A percentile compares a stretch with the other conserved stretches of the same genome.
These are phyloP conservation scores for Eremomyces bilateralis DNA, from an alignment of 495 filamentous ascomycete genomes.

Conservation along the genomic window DNA sequence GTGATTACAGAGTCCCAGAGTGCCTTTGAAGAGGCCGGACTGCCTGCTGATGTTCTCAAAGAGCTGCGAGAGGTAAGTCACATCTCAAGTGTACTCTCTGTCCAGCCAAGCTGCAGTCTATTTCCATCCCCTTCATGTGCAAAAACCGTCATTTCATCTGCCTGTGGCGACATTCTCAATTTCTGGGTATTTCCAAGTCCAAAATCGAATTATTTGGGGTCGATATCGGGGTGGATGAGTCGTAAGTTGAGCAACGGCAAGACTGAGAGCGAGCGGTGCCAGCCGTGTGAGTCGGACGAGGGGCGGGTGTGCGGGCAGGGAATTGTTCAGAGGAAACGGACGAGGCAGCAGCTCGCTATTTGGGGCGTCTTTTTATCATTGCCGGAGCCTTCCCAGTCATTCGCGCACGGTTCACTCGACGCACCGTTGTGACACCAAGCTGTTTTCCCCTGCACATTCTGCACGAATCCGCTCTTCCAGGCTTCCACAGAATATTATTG, in stretches of 20 bases:
- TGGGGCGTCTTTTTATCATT: not conserved
- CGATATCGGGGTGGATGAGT: not conserved
- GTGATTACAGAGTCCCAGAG: constrained; percentile 71
- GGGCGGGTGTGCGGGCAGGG: not conserved
- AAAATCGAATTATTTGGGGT: not conserved
- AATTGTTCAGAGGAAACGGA: not conserved
- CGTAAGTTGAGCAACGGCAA: too few species aligned
- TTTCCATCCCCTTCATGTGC: too few species aligned
- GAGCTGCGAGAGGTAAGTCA: constrained; percentile 62
- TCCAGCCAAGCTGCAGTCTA: not conserved
- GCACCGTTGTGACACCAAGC: too few species aligned
- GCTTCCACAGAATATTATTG: not conserved
- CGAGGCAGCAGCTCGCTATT: not conserved
- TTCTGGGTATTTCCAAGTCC: not conserved
- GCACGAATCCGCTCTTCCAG: not conserved
- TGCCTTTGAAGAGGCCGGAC: constrained; percentile 91
- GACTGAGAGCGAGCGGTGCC: not conserved
- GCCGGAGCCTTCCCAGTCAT: not conserved
- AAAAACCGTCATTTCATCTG: too few species aligned
- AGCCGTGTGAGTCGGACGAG: not conserved
- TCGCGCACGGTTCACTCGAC: not conserved
- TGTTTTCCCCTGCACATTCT: too few species aligned
- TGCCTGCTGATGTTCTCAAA: constrained; percentile 62
- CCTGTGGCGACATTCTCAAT: not conserved
- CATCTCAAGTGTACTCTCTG: not conserved